phyloP scores from a whole-genome alignment of 768 basidiomycete species.

The Tubosaeta brunneosetosa region DNA sequence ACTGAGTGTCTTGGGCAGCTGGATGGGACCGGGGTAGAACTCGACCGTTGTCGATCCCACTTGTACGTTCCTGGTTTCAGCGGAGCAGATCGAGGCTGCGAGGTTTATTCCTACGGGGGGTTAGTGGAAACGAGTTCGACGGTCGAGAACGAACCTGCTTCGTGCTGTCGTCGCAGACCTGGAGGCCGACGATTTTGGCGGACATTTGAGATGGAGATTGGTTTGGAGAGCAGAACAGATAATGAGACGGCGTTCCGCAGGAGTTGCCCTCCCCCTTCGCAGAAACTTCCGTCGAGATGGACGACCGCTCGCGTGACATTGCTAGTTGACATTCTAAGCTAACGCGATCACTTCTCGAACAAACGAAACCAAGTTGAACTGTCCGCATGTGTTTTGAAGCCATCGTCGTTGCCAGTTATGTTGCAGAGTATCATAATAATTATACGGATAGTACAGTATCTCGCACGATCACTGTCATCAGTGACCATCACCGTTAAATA shows the following conservation, averaged over 20 bases:
- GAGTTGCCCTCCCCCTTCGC: slow-evolving; percentile 66
- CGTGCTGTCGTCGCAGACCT: slow-evolving; percentile 71
- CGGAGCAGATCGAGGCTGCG: slow-evolving; percentile 56
- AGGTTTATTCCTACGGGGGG: slow-evolving; percentile 53
- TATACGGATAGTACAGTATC: slow-evolving; percentile 4
- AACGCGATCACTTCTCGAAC: too few species aligned
- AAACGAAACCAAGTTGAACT: too few species aligned
- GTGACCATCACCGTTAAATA: not conserved
- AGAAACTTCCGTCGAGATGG: slow-evolving; percentile 41
- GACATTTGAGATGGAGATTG: slow-evolving; percentile 57
- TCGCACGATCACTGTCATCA: slow-evolving; percentile 1
- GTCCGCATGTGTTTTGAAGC: too few species aligned
- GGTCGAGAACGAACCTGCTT: slow-evolving; percentile 42
- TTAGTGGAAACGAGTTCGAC: not conserved
- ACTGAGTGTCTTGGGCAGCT: slow-evolving; percentile 37
- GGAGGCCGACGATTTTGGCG: slow-evolving; percentile 54
- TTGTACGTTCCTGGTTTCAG: slow-evolving; percentile 48
- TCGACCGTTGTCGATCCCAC: slow-evolving; percentile 50
- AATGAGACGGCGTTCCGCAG: slow-evolving; percentile 65
- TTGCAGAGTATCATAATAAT: not conserved
- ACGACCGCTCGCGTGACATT: not conserved
- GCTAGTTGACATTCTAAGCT: too few species aligned
- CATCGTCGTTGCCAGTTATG: not conserved
- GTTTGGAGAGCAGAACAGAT: slow-evolving; percentile 59
- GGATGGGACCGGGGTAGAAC: slow-evolving; percentile 49